Evolutionary conservation across 2,329 filamentous ascomycete species (phyloP), one percentile per base, ranked within the genome.

Genomic region (Botryotinia narcissicola): DNA sequence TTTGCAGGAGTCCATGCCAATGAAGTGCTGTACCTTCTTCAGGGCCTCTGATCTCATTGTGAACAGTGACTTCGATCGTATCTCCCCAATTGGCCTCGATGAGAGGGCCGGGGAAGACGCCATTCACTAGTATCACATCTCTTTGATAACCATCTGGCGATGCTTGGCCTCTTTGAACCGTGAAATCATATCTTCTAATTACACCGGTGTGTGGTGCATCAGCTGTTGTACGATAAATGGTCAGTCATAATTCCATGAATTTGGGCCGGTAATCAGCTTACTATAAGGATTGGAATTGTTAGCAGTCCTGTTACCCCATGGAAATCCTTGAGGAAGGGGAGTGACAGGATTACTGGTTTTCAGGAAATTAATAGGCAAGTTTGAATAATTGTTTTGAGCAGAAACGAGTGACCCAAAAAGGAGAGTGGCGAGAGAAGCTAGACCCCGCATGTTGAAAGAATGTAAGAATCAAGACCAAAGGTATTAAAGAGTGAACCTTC

Each of bases 21-120:
- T 89, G 75, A 77, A 78, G 80, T 76, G 82, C 80, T 78, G 76
- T 83, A 14, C 80, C 78, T 74, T 82, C 79, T 51, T 76, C 72
- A 32, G 77, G 77, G 42, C 78, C 81, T 18, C 83, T 87, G 18
- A 94, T 87, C 69, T 89, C 87, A 81, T 96, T 96, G 81, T 88
- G 86, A 73, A 95, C 86, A 44, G 89, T 90, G 57, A 93, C 88
- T 72, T 92, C 83, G 69, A 90, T 85, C 3, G 73, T 78, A 70
- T 83, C 82, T 14, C 81, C 81, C 77, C 80, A 82, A 70, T 82
- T 82, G 7, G 81, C 82, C 72, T 82, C 79, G 73, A 76, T 80
- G n/a, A 78, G 54, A n/a, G 81, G 81, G 16, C 79, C 81, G 1
- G 80, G 81, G 61, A 79, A 81, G 61, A 78, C 76, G 1, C 78